phyloP scores from a whole-genome alignment of 2,329 filamentous ascomycete genomes.

The Leptoxyphium fumago region DNA sequence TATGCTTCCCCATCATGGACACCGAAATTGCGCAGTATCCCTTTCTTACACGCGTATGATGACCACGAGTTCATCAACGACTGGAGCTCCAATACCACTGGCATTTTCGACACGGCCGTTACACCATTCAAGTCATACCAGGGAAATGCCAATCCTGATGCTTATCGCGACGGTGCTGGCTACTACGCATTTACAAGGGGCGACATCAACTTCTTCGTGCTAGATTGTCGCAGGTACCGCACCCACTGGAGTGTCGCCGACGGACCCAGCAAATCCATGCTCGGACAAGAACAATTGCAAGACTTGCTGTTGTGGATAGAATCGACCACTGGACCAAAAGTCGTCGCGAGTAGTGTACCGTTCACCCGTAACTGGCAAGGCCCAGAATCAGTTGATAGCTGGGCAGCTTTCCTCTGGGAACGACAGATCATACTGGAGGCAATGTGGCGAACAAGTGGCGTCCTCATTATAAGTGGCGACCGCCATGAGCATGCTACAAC shows the following conservation, averaged over 20 bases:
- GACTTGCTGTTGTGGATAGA: too few relatives aligned
- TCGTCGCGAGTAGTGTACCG: too few relatives aligned
- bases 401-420: too few relatives aligned
- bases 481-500: too few relatives aligned
- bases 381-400: too few relatives aligned
- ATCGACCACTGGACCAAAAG: too few relatives aligned
- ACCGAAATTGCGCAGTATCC: constrained; percentile 31
- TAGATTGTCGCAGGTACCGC: constrained; percentile 75
- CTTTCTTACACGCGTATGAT: constrained; percentile 87
- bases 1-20: constrained; percentile 86
- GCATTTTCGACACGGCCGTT: constrained; percentile 60
- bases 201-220: constrained; percentile 78
- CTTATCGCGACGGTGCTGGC: constrained; percentile 43
- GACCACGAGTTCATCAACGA: constrained; percentile 92
- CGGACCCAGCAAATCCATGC: constrained; percentile 28
- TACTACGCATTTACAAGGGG: constrained; percentile 80
- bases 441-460: too few relatives aligned
- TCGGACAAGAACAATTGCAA: too few relatives aligned
- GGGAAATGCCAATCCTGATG: constrained; percentile 62
- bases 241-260: constrained; percentile 45
- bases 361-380: too few relatives aligned
- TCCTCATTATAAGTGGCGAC: too few relatives aligned
- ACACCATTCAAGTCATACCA: constrained; percentile 79
- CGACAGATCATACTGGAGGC: too few relatives aligned
- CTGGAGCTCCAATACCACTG: constrained; percentile 66